Percentiles rank a stretch among this genome's conserved stretches.
Conservation (phyloP, 805 yeast species). For the Monosporozyma unispora region DNA sequence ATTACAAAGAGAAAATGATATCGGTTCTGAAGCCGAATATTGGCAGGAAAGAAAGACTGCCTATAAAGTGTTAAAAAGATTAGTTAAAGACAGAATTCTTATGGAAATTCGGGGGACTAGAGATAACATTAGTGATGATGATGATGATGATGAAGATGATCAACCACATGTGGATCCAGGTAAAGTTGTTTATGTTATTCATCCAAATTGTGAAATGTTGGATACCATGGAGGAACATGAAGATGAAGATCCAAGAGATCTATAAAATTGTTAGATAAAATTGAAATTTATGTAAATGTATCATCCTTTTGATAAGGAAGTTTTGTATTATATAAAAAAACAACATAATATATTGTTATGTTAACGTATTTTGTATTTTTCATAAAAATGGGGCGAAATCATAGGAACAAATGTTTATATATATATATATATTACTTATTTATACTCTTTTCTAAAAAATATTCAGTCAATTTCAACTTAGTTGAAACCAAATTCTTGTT, state of each 20-base stretch:
- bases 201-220: conserved; percentile 77
- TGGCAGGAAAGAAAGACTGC: conserved; percentile 63
- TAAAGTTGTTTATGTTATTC: conserved; percentile 44
- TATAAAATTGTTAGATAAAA: too few species aligned
- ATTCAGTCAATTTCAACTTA: neutral
- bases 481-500: conserved; percentile 37
- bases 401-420: neutral
- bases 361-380: too few species aligned
- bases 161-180: conserved; percentile 23
- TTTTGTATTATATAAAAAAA: neutral
- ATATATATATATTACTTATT: neutral
- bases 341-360: too few species aligned
- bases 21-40: conserved; percentile 61
- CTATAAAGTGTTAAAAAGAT: conserved; percentile 68
- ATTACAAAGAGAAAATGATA: conserved; percentile 57
- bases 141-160: conserved; percentile 20
- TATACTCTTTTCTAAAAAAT: neutral
- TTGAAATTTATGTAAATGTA: too few species aligned
- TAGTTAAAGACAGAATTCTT: conserved; percentile 77
- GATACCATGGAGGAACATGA: conserved; percentile 31
- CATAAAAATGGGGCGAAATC: neutral
- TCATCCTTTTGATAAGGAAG: neutral
- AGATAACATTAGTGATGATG: conserved; percentile 36
- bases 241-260: conserved; percentile 3
- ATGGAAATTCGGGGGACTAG: conserved; percentile 50